Conservation (phyloP, 75 land plant genomes). For the Azolla pinnata region DNA sequence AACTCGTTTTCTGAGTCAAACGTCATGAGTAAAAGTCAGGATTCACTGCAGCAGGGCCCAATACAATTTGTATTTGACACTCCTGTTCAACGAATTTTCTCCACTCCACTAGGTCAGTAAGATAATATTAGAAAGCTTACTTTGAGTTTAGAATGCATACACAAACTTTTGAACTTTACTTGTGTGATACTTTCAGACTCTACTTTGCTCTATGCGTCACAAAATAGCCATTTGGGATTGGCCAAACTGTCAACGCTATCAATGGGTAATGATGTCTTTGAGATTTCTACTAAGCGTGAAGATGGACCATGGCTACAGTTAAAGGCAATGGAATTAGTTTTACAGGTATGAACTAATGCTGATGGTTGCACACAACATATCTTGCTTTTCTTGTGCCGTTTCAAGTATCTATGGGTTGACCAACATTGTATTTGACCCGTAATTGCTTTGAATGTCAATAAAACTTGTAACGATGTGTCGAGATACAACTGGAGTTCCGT, state of each 20-base stretch:
- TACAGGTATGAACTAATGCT: conserved; percentile 48
- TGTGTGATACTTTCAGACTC: conserved; percentile 85
- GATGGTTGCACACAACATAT: neutral
- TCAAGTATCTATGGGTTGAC: too few relatives aligned
- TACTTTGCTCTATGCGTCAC: conserved; percentile 59
- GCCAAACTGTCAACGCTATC: conserved; percentile 55
- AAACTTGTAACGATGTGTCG: too few relatives aligned
- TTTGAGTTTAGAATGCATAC: too few relatives aligned
- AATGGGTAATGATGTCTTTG: conserved; percentile 49
- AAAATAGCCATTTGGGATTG: conserved; percentile 74
- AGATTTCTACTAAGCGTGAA: conserved; percentile 67
- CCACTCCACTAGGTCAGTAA: conserved; percentile 71
- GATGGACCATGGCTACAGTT: conserved; percentile 60
- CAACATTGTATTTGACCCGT: too few relatives aligned
- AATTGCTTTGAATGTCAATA: too few relatives aligned
- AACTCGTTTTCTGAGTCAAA: conserved; percentile 41
- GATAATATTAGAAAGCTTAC: neutral
- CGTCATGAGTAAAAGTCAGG: conserved; percentile 14
- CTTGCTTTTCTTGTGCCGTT: neutral
- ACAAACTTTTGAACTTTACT: too few relatives aligned
- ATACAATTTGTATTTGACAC: conserved; percentile 66
- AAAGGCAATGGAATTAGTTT: conserved; percentile 63
- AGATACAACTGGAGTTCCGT: too few relatives aligned
- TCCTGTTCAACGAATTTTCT: conserved; percentile 89
- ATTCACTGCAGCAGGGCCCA: conserved; percentile 30